Base-by-base conservation (phyloP, 805 yeast genomes). In the Zygoascus bituminiphila region DNA sequence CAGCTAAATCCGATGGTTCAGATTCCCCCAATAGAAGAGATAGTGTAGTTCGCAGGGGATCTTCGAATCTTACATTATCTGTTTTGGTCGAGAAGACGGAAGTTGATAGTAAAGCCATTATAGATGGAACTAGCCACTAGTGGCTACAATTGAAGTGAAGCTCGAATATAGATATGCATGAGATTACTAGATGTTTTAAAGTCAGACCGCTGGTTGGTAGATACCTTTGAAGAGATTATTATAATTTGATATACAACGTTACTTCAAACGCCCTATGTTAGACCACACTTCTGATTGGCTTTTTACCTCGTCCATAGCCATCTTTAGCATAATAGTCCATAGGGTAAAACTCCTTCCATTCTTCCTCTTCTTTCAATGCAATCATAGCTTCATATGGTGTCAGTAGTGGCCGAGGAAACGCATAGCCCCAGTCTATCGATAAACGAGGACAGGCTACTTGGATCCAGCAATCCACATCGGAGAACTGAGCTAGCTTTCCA, bases 341-440 rank as follows among this genome's bases (percentile, higher is more conserved):
- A 8, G 97, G 97, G 62, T 93, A 93, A 20, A 37, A 43, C 14
- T 39, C 38, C 42, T 65, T 69, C 78, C 93, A 85, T 65, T 70
- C 73, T 33, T 68, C 68, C 59, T 88, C 97, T 42, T 81, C 74
- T 6, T 78, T 83, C 56, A 93, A 65, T 75, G 88, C 76, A 4
- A 89, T 95, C 87, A 86, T 88, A 0, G 96, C 88, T 62, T 93
- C 98, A 62, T 93, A 93, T 0, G 98, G 98, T 0, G 98, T 91
- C 50, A 93, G 67, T 39, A 93, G 68, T 0, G 98, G 98, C 60
- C 84, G 85, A 51, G 81, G 80, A 61, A 93, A 93, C 0, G 98
- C 98, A 64, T 93, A 93, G 0, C 98, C 98, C 98, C 98, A 93
- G 64, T 93, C 98, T 38, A 93, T 91, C 1, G 96, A 87, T 42